Percentiles rank a stretch among this genome's conserved stretches.
phyloP scores from a whole-genome alignment of 2,329 filamentous ascomycete species.

The Xylaria sp. region DNA sequence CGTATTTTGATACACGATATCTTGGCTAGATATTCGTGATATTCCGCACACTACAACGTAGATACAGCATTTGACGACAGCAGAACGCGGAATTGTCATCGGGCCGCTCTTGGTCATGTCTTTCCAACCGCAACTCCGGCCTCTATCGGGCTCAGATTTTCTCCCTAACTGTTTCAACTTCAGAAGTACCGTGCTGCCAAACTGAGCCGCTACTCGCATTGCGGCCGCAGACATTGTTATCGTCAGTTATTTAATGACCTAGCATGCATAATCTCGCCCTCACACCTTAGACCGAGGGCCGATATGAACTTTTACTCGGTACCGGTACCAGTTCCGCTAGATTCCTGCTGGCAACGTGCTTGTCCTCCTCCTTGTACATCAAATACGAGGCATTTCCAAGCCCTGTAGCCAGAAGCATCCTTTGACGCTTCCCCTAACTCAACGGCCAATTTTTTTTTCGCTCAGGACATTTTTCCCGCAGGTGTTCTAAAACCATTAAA shows the following conservation, averaged over 20 bases:
- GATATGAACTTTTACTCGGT: not conserved
- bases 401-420: not conserved
- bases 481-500: not conserved
- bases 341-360: not conserved
- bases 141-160: not conserved
- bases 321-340: not conserved
- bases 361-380: not conserved
- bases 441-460: not conserved
- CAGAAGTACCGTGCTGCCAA: slow-evolving; percentile 8
- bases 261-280: slow-evolving; percentile 2
- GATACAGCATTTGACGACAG: not conserved
- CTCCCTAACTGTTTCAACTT: not conserved
- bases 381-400: not conserved
- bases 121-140: not conserved
- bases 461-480: not conserved
- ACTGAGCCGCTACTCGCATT: not conserved
- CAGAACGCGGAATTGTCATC: slow-evolving; percentile 4
- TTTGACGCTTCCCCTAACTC: not conserved
- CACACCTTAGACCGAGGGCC: slow-evolving; percentile 12
- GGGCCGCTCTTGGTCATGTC: not conserved
- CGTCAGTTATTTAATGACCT: not conserved
- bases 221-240: not conserved
- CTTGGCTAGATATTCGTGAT: slow-evolving; percentile 2
- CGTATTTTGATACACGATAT: not conserved
- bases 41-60: not conserved